Evolutionary conservation across 2,329 filamentous ascomycete genomes (phyloP).

Genomic region (Fusarium mangiferae): DNA sequence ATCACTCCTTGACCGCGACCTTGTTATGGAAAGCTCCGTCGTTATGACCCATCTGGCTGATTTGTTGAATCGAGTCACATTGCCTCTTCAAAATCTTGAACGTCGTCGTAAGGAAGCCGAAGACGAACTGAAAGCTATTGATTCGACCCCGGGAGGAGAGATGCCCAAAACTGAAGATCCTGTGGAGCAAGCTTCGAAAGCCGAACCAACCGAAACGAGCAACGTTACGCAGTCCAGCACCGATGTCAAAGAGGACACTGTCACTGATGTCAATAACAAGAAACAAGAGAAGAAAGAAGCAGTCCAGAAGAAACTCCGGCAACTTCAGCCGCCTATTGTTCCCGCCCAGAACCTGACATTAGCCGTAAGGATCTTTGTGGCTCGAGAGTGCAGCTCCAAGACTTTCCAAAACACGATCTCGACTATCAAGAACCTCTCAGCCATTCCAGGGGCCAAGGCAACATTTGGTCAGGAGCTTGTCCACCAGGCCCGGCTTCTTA

Average conservation of each 20-base stretch:
- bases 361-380: constrained; percentile 96
- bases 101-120: constrained; percentile 82
- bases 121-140: constrained; percentile 60
- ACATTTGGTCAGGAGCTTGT: constrained; percentile 95
- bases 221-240: constrained; percentile 35
- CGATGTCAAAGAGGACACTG: constrained; percentile 42
- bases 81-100: constrained; percentile 83
- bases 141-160: constrained; percentile 52
- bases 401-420: constrained; percentile 98
- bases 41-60: constrained; percentile 95
- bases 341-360: constrained; percentile 89
- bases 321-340: constrained; percentile 83
- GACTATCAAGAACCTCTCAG: constrained; percentile 97
- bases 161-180: constrained; percentile 39
- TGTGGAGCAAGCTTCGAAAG: constrained; percentile 34
- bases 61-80: constrained; percentile 87
- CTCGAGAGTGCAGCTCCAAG: constrained; percentile 95
- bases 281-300: constrained; percentile 54
- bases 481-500: constrained; percentile 84
- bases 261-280: constrained; percentile 40
- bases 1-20: constrained; percentile 86
- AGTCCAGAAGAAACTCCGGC: constrained; percentile 62
- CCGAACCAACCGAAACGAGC: constrained; percentile 48
- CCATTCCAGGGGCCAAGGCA: constrained; percentile 88
- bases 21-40: constrained; percentile 96